Evolutionary conservation across 192 early-diverging fungal species (phyloP).

Genomic region (Podila epigama): DNA sequence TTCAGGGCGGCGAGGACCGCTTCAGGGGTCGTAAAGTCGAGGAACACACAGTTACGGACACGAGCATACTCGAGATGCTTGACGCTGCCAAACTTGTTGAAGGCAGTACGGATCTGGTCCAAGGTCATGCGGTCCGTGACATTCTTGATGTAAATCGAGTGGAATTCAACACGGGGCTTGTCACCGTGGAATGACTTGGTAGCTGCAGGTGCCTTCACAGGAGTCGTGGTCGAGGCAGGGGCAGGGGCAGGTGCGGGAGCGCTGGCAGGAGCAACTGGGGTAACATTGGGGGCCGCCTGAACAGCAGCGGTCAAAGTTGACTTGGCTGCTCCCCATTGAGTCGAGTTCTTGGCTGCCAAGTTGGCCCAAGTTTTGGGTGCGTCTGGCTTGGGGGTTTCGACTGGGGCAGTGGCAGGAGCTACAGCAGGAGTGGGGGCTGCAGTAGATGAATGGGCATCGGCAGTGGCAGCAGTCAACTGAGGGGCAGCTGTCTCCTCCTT

Average conservation of each 20-base stretch:
- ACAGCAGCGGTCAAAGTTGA: constrained; percentile 55
- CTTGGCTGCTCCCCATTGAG: constrained; percentile 65
- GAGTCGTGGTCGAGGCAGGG: constrained; percentile 40
- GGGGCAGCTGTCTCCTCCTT: constrained; percentile 38
- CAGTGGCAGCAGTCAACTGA: constrained; percentile 19
- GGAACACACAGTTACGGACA: constrained; percentile 67
- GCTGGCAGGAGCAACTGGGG: constrained; percentile 18
- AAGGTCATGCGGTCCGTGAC: constrained; percentile 59
- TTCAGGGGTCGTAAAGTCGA: constrained; percentile 72
- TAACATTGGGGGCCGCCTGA: constrained; percentile 22
- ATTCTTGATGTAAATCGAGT: constrained; percentile 71
- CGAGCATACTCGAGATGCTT: constrained; percentile 62
- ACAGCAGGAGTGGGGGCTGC: constrained; percentile 12
- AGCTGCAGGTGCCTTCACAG: no score
- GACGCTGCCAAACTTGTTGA: constrained; percentile 66
- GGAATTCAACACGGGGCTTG: constrained; percentile 56
- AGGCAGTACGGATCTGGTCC: constrained; percentile 60
- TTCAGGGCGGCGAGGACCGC: constrained; percentile 70
- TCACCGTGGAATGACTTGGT: no score
- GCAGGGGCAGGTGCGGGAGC: constrained; percentile 22
- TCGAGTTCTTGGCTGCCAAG: constrained; percentile 66
- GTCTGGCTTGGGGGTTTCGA: constrained; percentile 56
- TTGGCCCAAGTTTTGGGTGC: constrained; percentile 80
- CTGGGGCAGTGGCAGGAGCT: constrained; percentile 26
- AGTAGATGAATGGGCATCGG: constrained; percentile 9